These are phyloP conservation scores for Raddia guianensis DNA, from an alignment of 176 grass and related monocot genomes.

Conservation along the genomic window DNA sequence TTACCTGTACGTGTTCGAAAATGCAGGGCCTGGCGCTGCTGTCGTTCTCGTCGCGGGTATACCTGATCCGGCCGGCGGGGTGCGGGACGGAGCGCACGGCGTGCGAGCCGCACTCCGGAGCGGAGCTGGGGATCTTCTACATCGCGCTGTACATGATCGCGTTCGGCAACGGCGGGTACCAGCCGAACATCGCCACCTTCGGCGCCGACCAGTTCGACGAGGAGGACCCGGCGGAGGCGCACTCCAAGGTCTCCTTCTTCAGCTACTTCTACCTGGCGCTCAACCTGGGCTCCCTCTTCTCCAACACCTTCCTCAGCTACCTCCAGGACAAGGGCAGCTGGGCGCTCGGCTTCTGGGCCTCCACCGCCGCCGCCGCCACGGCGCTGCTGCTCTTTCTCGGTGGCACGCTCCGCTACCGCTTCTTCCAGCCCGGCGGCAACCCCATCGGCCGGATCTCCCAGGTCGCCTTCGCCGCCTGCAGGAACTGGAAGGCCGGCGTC, in stretches of 20 bases:
- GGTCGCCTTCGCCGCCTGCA: conserved; percentile 60
- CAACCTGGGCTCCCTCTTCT: conserved; percentile 96
- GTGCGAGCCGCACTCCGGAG: conserved; percentile 58
- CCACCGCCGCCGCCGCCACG: conserved; percentile 56
- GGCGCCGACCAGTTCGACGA: conserved; percentile 94
- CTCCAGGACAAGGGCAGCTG: conserved; percentile 74
- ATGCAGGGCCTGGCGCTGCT: conserved; percentile 75
- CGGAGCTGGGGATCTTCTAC: conserved; percentile 77
- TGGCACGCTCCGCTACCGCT: conserved; percentile 60
- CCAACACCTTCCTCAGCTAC: conserved; percentile 93
- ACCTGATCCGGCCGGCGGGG: conserved; percentile 61
- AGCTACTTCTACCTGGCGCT: conserved; percentile 99
- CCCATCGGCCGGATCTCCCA: conserved; percentile 63
- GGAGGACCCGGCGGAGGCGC: conserved; percentile 61
- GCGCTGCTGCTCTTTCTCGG: conserved; percentile 67
- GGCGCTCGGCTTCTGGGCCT: conserved; percentile 80
- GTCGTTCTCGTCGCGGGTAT: conserved; percentile 63
- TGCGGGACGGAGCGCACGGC: conserved; percentile 60
- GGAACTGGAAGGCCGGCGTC: conserved; percentile 62
- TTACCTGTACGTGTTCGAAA: neutral
- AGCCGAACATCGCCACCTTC: conserved; percentile 88
- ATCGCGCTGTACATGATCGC: conserved; percentile 90
- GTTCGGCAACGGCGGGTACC: conserved; percentile 94
- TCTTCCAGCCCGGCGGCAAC: conserved; percentile 65
- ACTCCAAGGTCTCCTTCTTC: conserved; percentile 93